A percentile compares a stretch with the other conserved stretches of the same genome.
These are phyloP conservation scores for Magnaporthiopsis rhizophila DNA, from an alignment of 2,329 filamentous ascomycete genomes.

Conservation along the genomic window DNA sequence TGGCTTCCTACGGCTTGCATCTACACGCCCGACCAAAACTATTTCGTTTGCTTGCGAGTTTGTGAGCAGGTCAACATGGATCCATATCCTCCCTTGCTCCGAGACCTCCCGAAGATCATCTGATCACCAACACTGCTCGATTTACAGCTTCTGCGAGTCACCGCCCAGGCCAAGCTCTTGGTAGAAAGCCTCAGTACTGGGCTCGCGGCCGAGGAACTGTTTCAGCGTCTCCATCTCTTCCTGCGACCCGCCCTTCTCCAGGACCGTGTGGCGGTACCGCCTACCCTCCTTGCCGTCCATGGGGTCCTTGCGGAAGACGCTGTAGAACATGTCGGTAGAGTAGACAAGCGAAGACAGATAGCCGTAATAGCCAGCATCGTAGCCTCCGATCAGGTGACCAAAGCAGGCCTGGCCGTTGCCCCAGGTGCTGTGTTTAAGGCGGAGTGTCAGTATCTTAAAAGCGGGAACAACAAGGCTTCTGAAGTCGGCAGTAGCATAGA, in stretches of 20 bases:
- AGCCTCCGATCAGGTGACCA: conserved; percentile 75
- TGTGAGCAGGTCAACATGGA: too few relatives aligned
- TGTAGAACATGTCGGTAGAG: conserved; percentile 74
- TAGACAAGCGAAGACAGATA: conserved; percentile 72
- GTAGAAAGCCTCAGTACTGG: conserved; percentile 73
- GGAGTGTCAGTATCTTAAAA: background rate
- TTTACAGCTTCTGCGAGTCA: conserved; percentile 4
- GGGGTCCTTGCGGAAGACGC: conserved; percentile 67
- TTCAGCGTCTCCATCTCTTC: conserved; percentile 75
- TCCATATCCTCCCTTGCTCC: too few relatives aligned
- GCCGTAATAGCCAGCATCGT: conserved; percentile 79
- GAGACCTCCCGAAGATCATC: too few relatives aligned
- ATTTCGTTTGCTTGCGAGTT: too few relatives aligned
- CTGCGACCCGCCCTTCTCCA: conserved; percentile 69
- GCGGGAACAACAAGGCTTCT: background rate
- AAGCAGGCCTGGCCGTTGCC: conserved; percentile 74
- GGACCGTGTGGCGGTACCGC: conserved; percentile 68
- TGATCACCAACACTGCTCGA: too few relatives aligned
- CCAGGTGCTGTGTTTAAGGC: conserved; percentile 46
- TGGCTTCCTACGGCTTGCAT: too few relatives aligned
- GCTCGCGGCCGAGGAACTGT: conserved; percentile 70
- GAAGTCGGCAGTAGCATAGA: background rate
- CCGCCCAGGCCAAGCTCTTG: conserved; percentile 55
- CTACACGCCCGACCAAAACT: too few relatives aligned
- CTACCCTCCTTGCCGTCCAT: conserved; percentile 70